Base-by-base conservation (phyloP, 148 eudicot genomes). In the Dysphania ambrosioides region DNA sequence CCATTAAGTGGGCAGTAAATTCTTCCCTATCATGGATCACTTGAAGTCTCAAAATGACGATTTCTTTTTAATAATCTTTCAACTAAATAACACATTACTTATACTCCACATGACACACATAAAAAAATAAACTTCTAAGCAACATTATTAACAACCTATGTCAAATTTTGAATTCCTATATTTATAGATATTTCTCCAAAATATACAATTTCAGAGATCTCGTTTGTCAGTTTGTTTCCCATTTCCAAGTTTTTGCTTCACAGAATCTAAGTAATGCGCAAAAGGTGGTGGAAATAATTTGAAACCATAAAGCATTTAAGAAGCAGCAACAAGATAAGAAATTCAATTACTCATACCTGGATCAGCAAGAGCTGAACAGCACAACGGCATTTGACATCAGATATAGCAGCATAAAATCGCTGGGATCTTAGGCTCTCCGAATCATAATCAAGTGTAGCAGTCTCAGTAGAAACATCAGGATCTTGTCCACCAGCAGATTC, bases 311-410 rank as follows among this genome's bases (percentile, higher is more conserved):
- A n/a, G 41, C n/a, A 44, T 12, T 47, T 47, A 47, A 47, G 53
- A 47, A 47, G 19, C 13, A 4, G 55, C 27, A 70, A 47, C 1
- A 62, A 5, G 24, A 47, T 51, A 57, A n/a, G n/a, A n/a, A 51
- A 57, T 18, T 51, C 35, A 36, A 63, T 75, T 9, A 27, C 57
- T 31, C 74, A 32, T 82, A 96, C 99, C 99, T 96, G 97, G 80
- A 90, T 89, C 80, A 96, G 77, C 82, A 96, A 74, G 68, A 96
- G 99, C 79, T 96, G 97, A 53, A 93, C 88, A 81, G 99, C 96
- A 71, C 92, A 87, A 30, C 90, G 92, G 75, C 93, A 88, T 78
- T 93, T 92, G 38, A 85, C 86, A 75, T 90, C 97, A 76, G 97
- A 85, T 58, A 96, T 75, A 71, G 97, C 86, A 82, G 87, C 81